Conservation (phyloP, 345 rosid genomes). For the Eutrema japonicum region DNA sequence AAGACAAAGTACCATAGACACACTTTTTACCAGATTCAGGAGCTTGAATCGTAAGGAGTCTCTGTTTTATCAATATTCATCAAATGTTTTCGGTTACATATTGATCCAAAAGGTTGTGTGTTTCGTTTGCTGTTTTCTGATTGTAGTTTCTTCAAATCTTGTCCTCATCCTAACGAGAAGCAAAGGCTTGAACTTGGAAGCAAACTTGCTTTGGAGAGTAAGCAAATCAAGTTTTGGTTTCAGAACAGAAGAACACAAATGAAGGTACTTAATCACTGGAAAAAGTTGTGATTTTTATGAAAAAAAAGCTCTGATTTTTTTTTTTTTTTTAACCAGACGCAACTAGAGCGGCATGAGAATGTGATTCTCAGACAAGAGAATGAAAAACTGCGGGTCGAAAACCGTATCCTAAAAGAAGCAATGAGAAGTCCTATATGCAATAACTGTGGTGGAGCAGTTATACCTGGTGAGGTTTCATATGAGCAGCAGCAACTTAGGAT, state of each 20-base stretch:
- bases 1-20: slow-evolving; percentile 66
- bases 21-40: slow-evolving; percentile 71
- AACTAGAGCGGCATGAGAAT: slow-evolving; percentile 75
- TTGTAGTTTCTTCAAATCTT: slow-evolving; percentile 60
- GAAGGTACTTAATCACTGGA: slow-evolving; percentile 50
- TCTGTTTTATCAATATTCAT: neutral
- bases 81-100: neutral
- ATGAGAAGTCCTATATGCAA: slow-evolving; percentile 58
- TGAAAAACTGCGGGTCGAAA: slow-evolving; percentile 68
- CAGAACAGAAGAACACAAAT: slow-evolving; percentile 81
- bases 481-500: slow-evolving; percentile 61
- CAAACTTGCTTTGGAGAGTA: slow-evolving; percentile 57
- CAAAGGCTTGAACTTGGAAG: slow-evolving; percentile 62
- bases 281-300: neutral
- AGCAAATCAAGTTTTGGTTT: slow-evolving; percentile 84
- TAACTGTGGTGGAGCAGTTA: slow-evolving; percentile 65
- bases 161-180: slow-evolving; percentile 78
- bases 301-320: slow-evolving; percentile 2
- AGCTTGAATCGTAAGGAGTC: slow-evolving; percentile 67
- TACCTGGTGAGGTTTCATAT: slow-evolving; percentile 48
- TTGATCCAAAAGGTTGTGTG: neutral
- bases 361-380: slow-evolving; percentile 64
- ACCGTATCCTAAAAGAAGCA: slow-evolving; percentile 55
- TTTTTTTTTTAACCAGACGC: slow-evolving; percentile 54
- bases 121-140: neutral